phyloP scores from a whole-genome alignment of 257 asterid genomes.

The Solanum chiquidenum region DNA sequence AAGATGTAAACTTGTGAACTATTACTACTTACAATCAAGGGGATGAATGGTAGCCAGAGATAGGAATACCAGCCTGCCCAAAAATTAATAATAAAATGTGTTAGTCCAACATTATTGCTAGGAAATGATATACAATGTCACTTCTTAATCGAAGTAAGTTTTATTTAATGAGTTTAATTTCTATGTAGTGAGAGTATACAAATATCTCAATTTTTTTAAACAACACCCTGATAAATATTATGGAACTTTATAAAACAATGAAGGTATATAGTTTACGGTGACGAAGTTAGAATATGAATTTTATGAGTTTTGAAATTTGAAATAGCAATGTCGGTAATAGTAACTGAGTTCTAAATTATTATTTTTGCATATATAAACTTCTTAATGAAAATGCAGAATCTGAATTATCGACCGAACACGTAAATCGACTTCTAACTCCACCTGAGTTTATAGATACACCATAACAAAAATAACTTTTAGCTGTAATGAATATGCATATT shows the following conservation, averaged over 20 bases:
- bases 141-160: background rate
- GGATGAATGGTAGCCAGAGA: constrained; percentile 82
- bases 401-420: background rate
- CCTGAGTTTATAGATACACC: too few relatives aligned
- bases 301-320: too few relatives aligned
- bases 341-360: too few relatives aligned
- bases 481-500: too few relatives aligned
- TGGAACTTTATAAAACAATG: too few relatives aligned
- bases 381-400: background rate
- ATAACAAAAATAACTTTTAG: too few relatives aligned
- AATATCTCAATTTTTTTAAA: background rate
- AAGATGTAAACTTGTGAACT: background rate
- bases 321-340: background rate
- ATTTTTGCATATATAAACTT: too few relatives aligned
- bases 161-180: background rate
- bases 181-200: background rate
- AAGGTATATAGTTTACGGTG: too few relatives aligned
- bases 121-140: background rate
- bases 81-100: background rate
- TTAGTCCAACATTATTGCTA: background rate
- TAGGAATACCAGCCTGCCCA: constrained; percentile 80
- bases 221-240: too few relatives aligned
- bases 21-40: constrained; percentile 58
- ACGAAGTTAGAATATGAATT: too few relatives aligned
- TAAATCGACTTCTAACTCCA: too few relatives aligned